phyloP scores from a whole-genome alignment of 2,329 filamentous ascomycete species.

The Apiospora pterosperma region DNA sequence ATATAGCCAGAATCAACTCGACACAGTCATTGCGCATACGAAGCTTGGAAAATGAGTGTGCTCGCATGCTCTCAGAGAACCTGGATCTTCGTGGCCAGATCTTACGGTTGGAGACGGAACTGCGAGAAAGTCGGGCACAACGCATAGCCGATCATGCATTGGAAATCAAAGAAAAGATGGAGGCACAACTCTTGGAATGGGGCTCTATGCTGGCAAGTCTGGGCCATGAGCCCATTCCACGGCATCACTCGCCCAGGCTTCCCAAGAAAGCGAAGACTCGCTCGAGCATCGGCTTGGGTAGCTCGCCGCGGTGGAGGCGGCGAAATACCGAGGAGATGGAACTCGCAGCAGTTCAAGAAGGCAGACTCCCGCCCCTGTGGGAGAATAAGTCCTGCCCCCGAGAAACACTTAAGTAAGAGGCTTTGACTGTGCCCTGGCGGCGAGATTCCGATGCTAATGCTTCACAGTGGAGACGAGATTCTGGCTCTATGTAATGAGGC shows the following conservation, averaged over 20 bases:
- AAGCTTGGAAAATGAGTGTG: slow-evolving; percentile 71
- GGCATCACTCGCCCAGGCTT: slow-evolving; percentile 40
- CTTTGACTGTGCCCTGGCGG: background rate
- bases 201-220: slow-evolving; percentile 63
- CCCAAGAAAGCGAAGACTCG: slow-evolving; percentile 39
- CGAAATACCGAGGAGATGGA: slow-evolving; percentile 54
- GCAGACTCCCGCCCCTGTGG: slow-evolving; percentile 61
- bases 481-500: slow-evolving; percentile 52
- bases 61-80: slow-evolving; percentile 75
- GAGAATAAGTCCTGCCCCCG: slow-evolving; percentile 68
- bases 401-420: slow-evolving; percentile 59
- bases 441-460: slow-evolving; percentile 19
- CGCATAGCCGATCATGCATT: slow-evolving; percentile 63
- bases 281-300: slow-evolving; percentile 38
- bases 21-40: slow-evolving; percentile 74
- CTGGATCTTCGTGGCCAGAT: slow-evolving; percentile 69
- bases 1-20: slow-evolving; percentile 77
- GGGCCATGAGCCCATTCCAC: slow-evolving; percentile 53
- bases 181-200: slow-evolving; percentile 70
- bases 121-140: slow-evolving; percentile 58
- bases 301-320: slow-evolving; percentile 53
- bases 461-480: slow-evolving; percentile 56
- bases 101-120: slow-evolving; percentile 63
- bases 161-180: slow-evolving; percentile 67
- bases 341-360: slow-evolving; percentile 45